phyloP scores from a whole-genome alignment of 2,329 filamentous ascomycete species.

The Aspergillus terreus region DNA sequence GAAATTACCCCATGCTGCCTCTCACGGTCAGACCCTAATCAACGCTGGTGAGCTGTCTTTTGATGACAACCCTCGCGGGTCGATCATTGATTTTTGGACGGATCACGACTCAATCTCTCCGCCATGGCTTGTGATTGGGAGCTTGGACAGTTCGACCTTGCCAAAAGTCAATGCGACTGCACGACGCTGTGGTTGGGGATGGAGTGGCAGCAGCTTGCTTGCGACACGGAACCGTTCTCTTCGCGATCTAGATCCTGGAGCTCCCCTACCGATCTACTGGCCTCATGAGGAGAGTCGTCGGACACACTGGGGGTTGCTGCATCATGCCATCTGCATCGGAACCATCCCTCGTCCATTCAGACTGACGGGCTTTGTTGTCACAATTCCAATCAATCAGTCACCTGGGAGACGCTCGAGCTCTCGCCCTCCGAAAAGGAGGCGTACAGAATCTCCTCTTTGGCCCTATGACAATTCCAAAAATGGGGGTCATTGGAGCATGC shows the following conservation, averaged over 20 bases:
- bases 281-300: too few relatives aligned
- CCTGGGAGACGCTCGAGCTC: too few relatives aligned
- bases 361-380: not conserved
- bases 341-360: not conserved
- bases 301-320: conserved; percentile 1
- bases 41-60: conserved; percentile 18
- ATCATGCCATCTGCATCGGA: conserved; percentile 2
- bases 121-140: conserved; percentile 13
- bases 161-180: conserved; percentile 15
- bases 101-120: conserved; percentile 16
- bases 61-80: conserved; percentile 12
- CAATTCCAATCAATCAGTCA: not conserved
- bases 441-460: too few relatives aligned
- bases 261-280: too few relatives aligned
- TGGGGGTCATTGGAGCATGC: not conserved
- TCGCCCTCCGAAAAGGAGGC: too few relatives aligned
- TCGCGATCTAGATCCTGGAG: too few relatives aligned
- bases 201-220: conserved; percentile 3
- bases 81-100: conserved; percentile 19
- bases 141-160: conserved; percentile 2
- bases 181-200: conserved; percentile 14
- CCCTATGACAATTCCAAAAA: too few relatives aligned
- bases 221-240: too few relatives aligned
- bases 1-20: not conserved
- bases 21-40: conserved; percentile 6